Evolutionary conservation across 1,139 yeast species (phyloP), one percentile per base, ranked within the genome.

Genomic region (Debaryomyces coudertii): DNA sequence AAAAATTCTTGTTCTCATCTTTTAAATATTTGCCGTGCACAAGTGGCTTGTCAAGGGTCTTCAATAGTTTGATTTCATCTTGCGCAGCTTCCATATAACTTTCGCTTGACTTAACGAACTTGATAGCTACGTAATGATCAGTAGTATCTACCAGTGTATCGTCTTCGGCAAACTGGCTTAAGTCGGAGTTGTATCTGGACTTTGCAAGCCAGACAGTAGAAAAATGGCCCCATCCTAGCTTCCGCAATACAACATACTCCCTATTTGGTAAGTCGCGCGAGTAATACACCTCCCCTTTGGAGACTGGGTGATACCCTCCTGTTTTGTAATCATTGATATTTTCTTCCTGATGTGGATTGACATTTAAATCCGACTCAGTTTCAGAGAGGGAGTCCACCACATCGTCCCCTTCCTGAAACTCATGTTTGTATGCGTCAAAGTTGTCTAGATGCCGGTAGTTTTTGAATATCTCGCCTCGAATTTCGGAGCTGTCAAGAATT

Each of bases 211-310:
- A 89, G 28, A 89, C 96, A 1, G 96, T 88, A 28, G 90, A 83
- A 59, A 89, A 89, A 63, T 89, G 95, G 38, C 96, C 96, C 95
- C 96, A 88, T 6, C 96, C 96, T 12, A 73, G 58, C 52, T 72
- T 72, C 16, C 75, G 57, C 14, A 71, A 61, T 23, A 71, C 56
- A 2, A 71, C 64, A 54, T 73, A 73, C 36, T 58, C 60, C 7
- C 54, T 47, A 28, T 57, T 52, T 2, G 62, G 54, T 4, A 54
- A 30, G 43, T 62, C 64, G 40, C 56, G 54, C 35, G 71, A 65
- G 46, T 64, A 64, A 53, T 71, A 73, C 31, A 57, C 57, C 41
- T 71, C 77, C 14, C 76, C 75, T 41, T 69, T 68, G 47, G 54
- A 61, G 42, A 74, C 74, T 1, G 76, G 71, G 50, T 73, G 77